Base-by-base conservation (phyloP, 352 stramenopile genomes). In the Saprolegnia diclina region DNA sequence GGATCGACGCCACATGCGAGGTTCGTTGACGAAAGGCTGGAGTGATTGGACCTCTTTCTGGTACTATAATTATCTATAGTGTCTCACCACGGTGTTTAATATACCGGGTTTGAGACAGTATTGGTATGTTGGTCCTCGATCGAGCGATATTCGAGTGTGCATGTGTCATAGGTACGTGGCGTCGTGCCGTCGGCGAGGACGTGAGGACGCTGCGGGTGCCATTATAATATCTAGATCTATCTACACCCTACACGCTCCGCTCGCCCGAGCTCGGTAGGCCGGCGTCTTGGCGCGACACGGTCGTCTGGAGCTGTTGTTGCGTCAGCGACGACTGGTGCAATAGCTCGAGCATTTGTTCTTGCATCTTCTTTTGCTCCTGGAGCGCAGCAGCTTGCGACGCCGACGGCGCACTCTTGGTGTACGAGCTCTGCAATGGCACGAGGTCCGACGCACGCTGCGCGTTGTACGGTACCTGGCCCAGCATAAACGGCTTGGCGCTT, bases 311-410 rank as follows among this genome's bases (percentile, higher is more conserved):
- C 53, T 90, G 82, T 62, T 91, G 81, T 21, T 83, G 85, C 64
- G 91, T 84, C 29, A 90, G 81, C 4, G 85, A 91, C 7, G 85
- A 84, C 75, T 93, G 91, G 7, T 91, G 83, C 55, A 93, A 71
- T 37, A 93, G 71, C 71, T 93, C 81, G 67, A 93, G 90, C 85
- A 93, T 93, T 55, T 93, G 85, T 72, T 91, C 83, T 71, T 93
- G 91, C 1, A 91, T 76, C 64, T 82, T 79, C 19, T 79, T 81
- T 67, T 93, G 83, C 70, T 93, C 85, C 35, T 78, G 81, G 46
- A 73, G 66, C 42, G 73, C 61, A 44, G 67, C 61, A 32, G 54
- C 18, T 71, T 73, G 13, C 67, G 71, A 66, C 68, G 56, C n/a
- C 45, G 56, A 88, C 76, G 13, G 79, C 75, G 35, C 56, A 3